phyloP scores from a whole-genome alignment of 2,329 filamentous ascomycete genomes.

The Nothophoma quercina region DNA sequence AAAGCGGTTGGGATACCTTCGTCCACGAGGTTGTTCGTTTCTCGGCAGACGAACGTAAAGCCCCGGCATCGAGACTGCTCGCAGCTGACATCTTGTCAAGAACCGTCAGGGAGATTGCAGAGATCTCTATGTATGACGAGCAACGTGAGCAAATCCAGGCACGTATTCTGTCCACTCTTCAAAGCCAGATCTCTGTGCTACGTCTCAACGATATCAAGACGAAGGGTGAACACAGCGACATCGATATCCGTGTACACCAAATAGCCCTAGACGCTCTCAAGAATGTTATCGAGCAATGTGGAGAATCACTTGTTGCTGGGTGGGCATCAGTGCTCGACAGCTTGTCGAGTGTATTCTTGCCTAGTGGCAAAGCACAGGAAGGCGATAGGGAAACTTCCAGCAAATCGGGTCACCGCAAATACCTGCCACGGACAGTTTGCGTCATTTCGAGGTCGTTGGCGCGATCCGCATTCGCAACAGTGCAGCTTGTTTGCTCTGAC shows the following conservation, averaged over 20 bases:
- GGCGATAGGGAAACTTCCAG: not conserved
- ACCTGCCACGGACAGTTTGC: slow-evolving; percentile 20
- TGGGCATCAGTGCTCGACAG: slow-evolving; percentile 89
- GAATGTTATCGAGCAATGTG: slow-evolving; percentile 84
- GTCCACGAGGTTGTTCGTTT: slow-evolving; percentile 62
- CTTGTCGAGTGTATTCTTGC: slow-evolving; percentile 77
- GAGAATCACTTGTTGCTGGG: slow-evolving; percentile 80
- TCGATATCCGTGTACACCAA: slow-evolving; percentile 81
- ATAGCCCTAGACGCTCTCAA: slow-evolving; percentile 81
- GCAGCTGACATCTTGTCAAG: slow-evolving; percentile 60
- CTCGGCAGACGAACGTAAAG: slow-evolving; percentile 49
- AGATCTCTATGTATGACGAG: slow-evolving; percentile 59
- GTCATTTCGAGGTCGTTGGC: slow-evolving; percentile 75
- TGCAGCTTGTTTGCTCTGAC: slow-evolving; percentile 94
- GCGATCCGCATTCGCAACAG: slow-evolving; percentile 83
- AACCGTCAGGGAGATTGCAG: slow-evolving; percentile 56
- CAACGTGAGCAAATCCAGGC: slow-evolving; percentile 66
- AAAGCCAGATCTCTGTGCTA: slow-evolving; percentile 66
- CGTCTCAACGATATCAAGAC: slow-evolving; percentile 56
- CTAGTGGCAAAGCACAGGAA: not conserved
- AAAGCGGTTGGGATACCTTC: slow-evolving; percentile 79
- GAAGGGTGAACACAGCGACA: slow-evolving; percentile 66
- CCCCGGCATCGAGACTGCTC: slow-evolving; percentile 55
- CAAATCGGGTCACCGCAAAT: not conserved
- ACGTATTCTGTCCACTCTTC: slow-evolving; percentile 73